Conservation (phyloP, 768 basidiomycete genomes). For the Rhodotorula taiwanensis region DNA sequence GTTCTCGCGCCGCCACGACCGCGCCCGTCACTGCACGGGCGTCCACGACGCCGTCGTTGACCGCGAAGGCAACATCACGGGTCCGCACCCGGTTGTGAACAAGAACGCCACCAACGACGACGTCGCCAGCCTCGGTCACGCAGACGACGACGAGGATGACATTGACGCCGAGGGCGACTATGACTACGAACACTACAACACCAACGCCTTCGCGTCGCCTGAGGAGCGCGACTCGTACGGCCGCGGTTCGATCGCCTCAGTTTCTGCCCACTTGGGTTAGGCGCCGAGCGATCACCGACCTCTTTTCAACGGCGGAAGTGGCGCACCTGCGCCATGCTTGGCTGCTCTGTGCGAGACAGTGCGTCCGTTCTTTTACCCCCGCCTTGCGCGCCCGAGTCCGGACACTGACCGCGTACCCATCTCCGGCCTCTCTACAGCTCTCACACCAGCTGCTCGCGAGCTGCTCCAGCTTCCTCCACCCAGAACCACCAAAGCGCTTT, state of each 20-base stretch:
- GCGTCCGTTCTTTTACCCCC: too few species aligned
- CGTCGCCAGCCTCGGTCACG: not conserved
- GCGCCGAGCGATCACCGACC: not conserved
- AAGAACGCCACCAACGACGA: not conserved
- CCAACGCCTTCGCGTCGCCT: constrained; percentile 1
- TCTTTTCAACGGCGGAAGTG: not conserved
- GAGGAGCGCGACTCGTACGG: too few species aligned
- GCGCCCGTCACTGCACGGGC: constrained; percentile 37
- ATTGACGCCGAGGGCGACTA: constrained; percentile 1
- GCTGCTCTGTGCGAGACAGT: too few species aligned
- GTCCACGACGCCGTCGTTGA: constrained; percentile 35
- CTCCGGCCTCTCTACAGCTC: too few species aligned
- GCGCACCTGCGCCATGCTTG: not conserved
- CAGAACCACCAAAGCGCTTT: too few species aligned
- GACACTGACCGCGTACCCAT: too few species aligned
- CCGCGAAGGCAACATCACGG: constrained; percentile 19
- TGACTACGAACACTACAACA: constrained; percentile 1
- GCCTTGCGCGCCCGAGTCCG: too few species aligned
- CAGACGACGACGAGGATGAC: not conserved
- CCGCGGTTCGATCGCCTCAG: not conserved
- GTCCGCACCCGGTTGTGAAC: not conserved
- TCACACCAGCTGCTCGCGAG: too few species aligned
- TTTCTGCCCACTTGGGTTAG: not conserved
- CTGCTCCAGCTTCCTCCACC: not conserved
- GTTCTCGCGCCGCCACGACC: constrained; percentile 39